A percentile compares a stretch with the other conserved stretches of the same genome.
Evolutionary conservation across 768 basidiomycete genomes (phyloP).

Genomic region (Termitomyces eurrhizus): DNA sequence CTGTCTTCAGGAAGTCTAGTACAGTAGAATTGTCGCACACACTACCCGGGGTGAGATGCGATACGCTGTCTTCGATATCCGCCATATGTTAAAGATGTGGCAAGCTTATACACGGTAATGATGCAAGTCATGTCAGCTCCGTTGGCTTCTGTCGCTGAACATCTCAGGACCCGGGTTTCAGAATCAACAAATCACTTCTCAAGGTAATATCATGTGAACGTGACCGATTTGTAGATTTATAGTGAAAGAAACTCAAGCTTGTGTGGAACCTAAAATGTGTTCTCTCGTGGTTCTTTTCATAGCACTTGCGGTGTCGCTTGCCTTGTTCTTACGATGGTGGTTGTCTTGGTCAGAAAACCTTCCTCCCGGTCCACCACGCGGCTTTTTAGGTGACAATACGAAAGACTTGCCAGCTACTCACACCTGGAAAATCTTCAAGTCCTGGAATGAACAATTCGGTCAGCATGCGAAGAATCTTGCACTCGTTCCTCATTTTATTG

Average conservation of each 20-base stretch:
- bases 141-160: too few species aligned
- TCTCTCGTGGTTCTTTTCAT: background rate
- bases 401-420: slow-evolving; percentile 5
- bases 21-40: too few species aligned
- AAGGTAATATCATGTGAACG: background rate
- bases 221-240: background rate
- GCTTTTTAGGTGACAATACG: slow-evolving; percentile 3
- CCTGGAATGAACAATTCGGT: slow-evolving; percentile 19
- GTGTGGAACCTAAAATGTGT: background rate
- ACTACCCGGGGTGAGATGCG: too few species aligned
- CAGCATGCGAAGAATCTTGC: background rate
- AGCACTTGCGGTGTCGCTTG: background rate
- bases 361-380: slow-evolving; percentile 4
- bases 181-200: too few species aligned
- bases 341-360: background rate
- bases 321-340: background rate
- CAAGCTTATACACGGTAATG: too few species aligned
- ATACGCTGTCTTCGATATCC: too few species aligned
- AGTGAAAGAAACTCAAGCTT: background rate
- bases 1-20: background rate
- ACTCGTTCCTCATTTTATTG: background rate
- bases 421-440: slow-evolving; percentile 19
- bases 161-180: too few species aligned
- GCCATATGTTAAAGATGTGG: too few species aligned
- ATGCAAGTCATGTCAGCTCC: too few species aligned